phyloP scores from a whole-genome alignment of 1,139 yeast species.

The Diutina siamensis region DNA sequence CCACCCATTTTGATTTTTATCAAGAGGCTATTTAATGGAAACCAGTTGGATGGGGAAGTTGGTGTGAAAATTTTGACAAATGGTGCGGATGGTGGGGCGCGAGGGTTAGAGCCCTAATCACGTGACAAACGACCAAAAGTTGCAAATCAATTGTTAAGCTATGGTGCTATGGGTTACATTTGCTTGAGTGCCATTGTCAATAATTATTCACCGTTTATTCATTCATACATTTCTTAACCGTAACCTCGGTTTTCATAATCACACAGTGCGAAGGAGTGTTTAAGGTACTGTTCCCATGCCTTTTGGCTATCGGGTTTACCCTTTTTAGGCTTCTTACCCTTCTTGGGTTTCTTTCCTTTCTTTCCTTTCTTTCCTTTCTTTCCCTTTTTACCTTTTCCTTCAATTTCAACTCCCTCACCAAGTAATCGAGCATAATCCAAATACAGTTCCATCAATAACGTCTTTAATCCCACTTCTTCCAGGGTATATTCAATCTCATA shows the following conservation, averaged over 20 bases:
- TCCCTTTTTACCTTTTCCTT: constrained; percentile 8
- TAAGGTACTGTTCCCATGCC: constrained; percentile 34
- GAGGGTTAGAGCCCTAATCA: not conserved
- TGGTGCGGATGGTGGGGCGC: not conserved
- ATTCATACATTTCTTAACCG: constrained; percentile 11
- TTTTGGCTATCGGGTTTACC: constrained; percentile 12
- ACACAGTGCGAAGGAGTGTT: constrained; percentile 50
- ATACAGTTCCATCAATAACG: constrained; percentile 51
- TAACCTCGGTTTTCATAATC: constrained; percentile 44
- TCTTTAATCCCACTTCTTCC: constrained; percentile 43
- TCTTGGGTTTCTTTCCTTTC: constrained; percentile 10
- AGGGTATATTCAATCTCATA: constrained; percentile 64
- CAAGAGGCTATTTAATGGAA: constrained; percentile 95
- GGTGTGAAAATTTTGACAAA: constrained; percentile 1
- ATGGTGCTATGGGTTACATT: too few species aligned
- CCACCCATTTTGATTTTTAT: constrained; percentile 99
- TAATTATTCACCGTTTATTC: not conserved
- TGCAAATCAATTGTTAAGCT: too few species aligned
- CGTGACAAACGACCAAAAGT: not conserved
- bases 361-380: constrained; percentile 8
- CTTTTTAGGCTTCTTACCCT: constrained; percentile 7
- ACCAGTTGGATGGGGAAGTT: constrained; percentile 9
- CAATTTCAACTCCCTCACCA: constrained; percentile 22
- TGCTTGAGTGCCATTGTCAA: not conserved
- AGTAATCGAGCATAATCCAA: constrained; percentile 42